A percentile compares a stretch with the other conserved stretches of the same genome.
phyloP scores from a whole-genome alignment of 1,284 basidiomycete species.

The Sphagnurus paluster region DNA sequence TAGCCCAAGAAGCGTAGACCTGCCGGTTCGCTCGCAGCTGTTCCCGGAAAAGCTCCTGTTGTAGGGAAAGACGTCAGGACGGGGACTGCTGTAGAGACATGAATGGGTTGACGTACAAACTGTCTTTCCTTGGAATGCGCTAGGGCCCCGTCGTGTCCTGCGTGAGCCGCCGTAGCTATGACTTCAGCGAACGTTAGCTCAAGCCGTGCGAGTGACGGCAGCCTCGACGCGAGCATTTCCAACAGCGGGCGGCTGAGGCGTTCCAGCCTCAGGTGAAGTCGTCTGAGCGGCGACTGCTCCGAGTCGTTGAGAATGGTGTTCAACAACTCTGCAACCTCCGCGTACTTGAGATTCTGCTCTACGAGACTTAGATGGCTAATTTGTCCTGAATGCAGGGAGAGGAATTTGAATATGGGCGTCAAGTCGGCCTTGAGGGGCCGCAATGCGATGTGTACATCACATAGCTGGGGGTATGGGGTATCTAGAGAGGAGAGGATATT shows the following conservation, averaged over 20 bases:
- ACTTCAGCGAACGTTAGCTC: constrained; percentile 17
- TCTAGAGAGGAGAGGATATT: constrained; percentile 28
- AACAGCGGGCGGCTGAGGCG: constrained; percentile 32
- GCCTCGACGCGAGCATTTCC: constrained; percentile 25
- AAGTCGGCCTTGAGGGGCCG: constrained; percentile 35
- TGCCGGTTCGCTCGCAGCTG: constrained; percentile 3
- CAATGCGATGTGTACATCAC: constrained; percentile 32
- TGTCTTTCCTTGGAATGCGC: constrained; percentile 5
- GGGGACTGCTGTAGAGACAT: neutral
- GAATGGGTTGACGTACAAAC: constrained; percentile 10
- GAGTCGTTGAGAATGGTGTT: constrained; percentile 15
- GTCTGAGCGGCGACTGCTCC: constrained; percentile 16
- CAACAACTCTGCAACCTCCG: constrained; percentile 31
- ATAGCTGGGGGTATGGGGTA: constrained; percentile 30
- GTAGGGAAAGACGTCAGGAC: neutral
- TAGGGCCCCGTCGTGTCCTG: neutral
- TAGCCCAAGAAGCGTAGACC: constrained; percentile 11
- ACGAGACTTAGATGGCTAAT: constrained; percentile 34
- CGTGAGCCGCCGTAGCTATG: constrained; percentile 3
- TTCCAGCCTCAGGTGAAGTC: constrained; percentile 31
- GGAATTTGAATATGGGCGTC: constrained; percentile 27
- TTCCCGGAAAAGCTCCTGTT: constrained; percentile 13
- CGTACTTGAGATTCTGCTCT: constrained; percentile 28
- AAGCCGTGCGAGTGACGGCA: constrained; percentile 24
- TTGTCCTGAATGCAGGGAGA: constrained; percentile 27